phyloP scores from a whole-genome alignment of 1,284 basidiomycete species.

The Cystobasidium slooffiae region DNA sequence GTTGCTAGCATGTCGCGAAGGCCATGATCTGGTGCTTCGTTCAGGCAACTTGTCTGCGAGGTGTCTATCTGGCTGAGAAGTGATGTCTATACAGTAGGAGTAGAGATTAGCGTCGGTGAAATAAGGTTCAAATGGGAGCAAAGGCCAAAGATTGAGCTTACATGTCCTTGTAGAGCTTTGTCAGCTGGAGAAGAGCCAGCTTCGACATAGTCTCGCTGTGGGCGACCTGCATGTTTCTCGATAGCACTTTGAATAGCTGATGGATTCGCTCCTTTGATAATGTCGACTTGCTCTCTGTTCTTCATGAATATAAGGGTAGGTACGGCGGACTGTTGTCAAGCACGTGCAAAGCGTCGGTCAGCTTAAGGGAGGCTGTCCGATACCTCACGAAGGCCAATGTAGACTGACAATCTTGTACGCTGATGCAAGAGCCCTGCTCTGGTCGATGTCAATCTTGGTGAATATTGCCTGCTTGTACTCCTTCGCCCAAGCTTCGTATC shows the following conservation, averaged over 20 bases:
- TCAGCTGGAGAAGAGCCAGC: constrained; percentile 31
- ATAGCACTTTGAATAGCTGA: constrained; percentile 47
- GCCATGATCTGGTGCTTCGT: constrained; percentile 48
- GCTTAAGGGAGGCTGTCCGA: background rate
- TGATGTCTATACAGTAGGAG: constrained; percentile 31
- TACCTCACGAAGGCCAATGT: too few relatives aligned
- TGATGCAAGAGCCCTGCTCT: constrained; percentile 45
- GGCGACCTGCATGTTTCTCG: constrained; percentile 48
- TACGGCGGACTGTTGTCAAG: constrained; percentile 31
- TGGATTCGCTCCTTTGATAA: constrained; percentile 51
- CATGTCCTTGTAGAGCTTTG: constrained; percentile 51
- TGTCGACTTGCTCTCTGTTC: constrained; percentile 45
- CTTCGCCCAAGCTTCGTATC: constrained; percentile 26
- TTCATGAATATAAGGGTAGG: constrained; percentile 44
- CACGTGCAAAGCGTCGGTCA: background rate
- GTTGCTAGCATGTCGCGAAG: constrained; percentile 49
- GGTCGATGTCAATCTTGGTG: constrained; percentile 52
- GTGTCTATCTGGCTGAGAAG: constrained; percentile 49
- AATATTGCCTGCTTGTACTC: constrained; percentile 46
- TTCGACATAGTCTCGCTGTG: constrained; percentile 15
- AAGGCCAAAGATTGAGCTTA: constrained; percentile 25
- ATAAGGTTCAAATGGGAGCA: background rate
- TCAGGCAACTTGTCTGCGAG: constrained; percentile 50
- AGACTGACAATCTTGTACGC: constrained; percentile 44
- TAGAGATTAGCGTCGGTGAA: background rate